Percentiles rank a stretch among this genome's conserved stretches.
Evolutionary conservation across 768 basidiomycete genomes (phyloP).

Genomic region (Termitomyces eurrhizus): DNA sequence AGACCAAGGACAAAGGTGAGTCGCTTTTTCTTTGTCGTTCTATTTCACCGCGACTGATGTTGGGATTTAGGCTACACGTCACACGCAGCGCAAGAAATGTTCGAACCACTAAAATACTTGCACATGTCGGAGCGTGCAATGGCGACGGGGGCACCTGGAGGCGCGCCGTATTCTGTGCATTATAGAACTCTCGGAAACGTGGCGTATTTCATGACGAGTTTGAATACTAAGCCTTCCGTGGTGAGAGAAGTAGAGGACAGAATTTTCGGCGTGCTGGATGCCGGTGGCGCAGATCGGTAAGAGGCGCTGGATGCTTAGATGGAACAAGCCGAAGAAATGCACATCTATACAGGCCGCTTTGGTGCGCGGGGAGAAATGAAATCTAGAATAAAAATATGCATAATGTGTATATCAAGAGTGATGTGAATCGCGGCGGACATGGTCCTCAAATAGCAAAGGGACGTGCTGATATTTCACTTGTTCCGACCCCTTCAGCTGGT

Average conservation of each 20-base stretch:
- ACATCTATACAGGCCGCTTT: no score
- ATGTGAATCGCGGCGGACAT: no score
- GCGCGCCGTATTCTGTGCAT: constrained; percentile 67
- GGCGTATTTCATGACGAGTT: constrained; percentile 89
- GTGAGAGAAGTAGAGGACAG: constrained; percentile 61
- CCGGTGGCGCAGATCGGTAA: background rate
- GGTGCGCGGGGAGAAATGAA: no score
- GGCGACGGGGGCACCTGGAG: constrained; percentile 44
- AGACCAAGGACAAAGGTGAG: constrained; percentile 41
- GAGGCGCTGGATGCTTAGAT: background rate
- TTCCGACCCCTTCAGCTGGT: no score
- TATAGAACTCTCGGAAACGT: constrained; percentile 88
- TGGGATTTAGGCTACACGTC: constrained; percentile 46
- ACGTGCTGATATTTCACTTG: no score
- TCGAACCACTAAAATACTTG: constrained; percentile 44
- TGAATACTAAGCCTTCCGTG: constrained; percentile 59
- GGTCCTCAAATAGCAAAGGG: no score
- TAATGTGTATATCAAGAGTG: no score
- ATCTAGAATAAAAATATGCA: no score
- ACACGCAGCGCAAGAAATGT: constrained; percentile 58
- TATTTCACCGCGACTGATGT: background rate
- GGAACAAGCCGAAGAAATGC: no score
- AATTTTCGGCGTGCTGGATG: constrained; percentile 40
- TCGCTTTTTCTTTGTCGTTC: background rate
- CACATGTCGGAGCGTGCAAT: constrained; percentile 16